phyloP scores from a whole-genome alignment of 2,329 filamentous ascomycete genomes.

The Lachnellula subtilissima region DNA sequence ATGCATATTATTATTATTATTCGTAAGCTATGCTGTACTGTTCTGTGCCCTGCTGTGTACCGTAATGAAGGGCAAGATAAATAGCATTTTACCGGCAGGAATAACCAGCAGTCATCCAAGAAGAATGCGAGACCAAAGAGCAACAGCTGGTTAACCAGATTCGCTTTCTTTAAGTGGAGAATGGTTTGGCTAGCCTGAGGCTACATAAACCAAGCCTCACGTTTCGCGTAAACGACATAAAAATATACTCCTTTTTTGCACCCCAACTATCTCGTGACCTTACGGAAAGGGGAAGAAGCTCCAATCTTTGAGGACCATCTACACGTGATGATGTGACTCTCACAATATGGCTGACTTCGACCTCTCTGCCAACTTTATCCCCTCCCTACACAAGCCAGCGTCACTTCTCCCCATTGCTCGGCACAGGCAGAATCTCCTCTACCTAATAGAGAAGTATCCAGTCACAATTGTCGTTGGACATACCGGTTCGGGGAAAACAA shows the following conservation, averaged over 20 bases:
- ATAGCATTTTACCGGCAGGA: neutral
- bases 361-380: conserved; percentile 60
- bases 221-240: neutral
- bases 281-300: neutral
- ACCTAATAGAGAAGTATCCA: conserved; percentile 76
- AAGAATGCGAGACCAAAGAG: neutral
- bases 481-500: conserved; percentile 93
- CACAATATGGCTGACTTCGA: conserved; percentile 46
- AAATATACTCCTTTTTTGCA: neutral
- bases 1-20: neutral
- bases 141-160: no score
- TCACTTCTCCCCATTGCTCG: conserved; percentile 81
- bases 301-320: neutral
- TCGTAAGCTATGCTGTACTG: neutral
- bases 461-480: conserved; percentile 90
- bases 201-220: neutral
- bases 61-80: neutral
- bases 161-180: neutral
- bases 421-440: conserved; percentile 74
- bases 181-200: neutral
- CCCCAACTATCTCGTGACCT: neutral
- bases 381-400: conserved; percentile 79
- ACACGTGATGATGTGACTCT: conserved; percentile 12
- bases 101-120: neutral
- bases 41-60: neutral